Percentiles rank a stretch among this genome's conserved stretches.
These are phyloP conservation scores for Pestalotiopsis sp. DNA, from an alignment of 2,329 filamentous ascomycete genomes.

Conservation along the genomic window DNA sequence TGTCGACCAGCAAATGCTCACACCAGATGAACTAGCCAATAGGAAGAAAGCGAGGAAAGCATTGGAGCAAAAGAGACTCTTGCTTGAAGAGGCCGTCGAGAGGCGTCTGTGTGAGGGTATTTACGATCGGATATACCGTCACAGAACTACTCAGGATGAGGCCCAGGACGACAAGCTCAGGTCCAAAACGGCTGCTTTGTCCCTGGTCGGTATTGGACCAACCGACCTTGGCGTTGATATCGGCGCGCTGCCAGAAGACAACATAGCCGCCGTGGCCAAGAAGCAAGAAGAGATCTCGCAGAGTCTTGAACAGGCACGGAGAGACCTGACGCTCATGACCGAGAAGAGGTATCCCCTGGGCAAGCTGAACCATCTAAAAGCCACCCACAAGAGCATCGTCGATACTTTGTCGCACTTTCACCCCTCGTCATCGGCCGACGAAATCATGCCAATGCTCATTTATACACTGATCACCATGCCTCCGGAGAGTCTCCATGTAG, in stretches of 20 bases:
- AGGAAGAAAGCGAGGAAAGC: slow-evolving; percentile 75
- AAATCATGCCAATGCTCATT: slow-evolving; percentile 95
- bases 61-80: slow-evolving; percentile 73
- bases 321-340: slow-evolving; percentile 78
- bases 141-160: slow-evolving; percentile 89
- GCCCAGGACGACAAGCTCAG: slow-evolving; percentile 91
- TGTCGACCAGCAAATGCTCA: slow-evolving; percentile 81
- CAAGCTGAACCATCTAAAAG: slow-evolving; percentile 85
- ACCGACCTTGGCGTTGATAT: slow-evolving; percentile 81
- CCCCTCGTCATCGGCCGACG: slow-evolving; percentile 87
- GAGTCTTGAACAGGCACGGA: slow-evolving; percentile 70
- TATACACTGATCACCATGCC: slow-evolving; percentile 92
- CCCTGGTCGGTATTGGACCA: slow-evolving; percentile 87
- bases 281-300: slow-evolving; percentile 68
- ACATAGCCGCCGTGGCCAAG: slow-evolving; percentile 57
- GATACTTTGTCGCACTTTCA: slow-evolving; percentile 73
- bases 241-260: slow-evolving; percentile 53
- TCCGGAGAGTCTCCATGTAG: slow-evolving; percentile 80
- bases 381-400: slow-evolving; percentile 90
- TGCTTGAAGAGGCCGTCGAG: slow-evolving; percentile 90
- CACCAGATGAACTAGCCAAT: slow-evolving; percentile 78
- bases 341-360: slow-evolving; percentile 84
- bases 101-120: slow-evolving; percentile 80
- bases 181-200: slow-evolving; percentile 87
- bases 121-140: slow-evolving; percentile 87